These are phyloP conservation scores for Amborella trichopoda DNA, from an alignment of 164 flowering plant species.

Conservation along the genomic window DNA sequence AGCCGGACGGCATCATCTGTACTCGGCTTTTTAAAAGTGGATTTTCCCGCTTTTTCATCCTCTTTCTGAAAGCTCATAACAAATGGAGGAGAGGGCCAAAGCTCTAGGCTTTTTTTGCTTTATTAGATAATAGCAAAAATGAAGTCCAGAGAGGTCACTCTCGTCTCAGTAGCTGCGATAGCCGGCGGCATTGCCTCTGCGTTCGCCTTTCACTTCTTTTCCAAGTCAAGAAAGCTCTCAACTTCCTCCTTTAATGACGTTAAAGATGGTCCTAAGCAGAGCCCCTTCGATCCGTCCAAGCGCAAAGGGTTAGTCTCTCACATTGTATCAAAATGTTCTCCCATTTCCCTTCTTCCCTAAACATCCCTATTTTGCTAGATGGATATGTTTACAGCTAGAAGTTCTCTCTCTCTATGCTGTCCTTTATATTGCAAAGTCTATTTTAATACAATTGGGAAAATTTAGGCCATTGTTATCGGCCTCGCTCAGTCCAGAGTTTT, in stretches of 20 bases:
- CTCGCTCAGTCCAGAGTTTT: background rate
- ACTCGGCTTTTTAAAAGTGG: no score
- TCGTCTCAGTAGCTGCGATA: conserved; percentile 41
- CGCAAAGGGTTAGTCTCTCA: conserved; percentile 36
- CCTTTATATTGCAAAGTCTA: background rate
- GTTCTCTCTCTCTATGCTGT: background rate
- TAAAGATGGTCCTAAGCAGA: conserved; percentile 13
- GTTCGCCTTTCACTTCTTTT: conserved; percentile 28
- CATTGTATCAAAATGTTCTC: background rate
- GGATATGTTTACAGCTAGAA: background rate
- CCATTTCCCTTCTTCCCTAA: no score
- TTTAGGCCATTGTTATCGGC: background rate
- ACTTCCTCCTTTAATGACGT: conserved; percentile 9
- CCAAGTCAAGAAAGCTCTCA: conserved; percentile 11
- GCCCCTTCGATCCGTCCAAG: conserved; percentile 65
- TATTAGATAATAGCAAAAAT: conserved; percentile 6
- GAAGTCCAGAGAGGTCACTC: conserved; percentile 42
- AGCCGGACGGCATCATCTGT: no score
- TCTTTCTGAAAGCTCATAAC: background rate
- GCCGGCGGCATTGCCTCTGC: conserved; percentile 47
- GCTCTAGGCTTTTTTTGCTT: background rate
- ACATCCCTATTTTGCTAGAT: no score
- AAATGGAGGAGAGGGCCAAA: no score
- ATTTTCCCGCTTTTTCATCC: no score
- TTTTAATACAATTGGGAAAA: background rate